These are phyloP conservation scores for Bryoerythrophyllum caledonicum DNA, from an alignment of 225 moss, liverwort and hornwort genomes.

Conservation along the genomic window DNA sequence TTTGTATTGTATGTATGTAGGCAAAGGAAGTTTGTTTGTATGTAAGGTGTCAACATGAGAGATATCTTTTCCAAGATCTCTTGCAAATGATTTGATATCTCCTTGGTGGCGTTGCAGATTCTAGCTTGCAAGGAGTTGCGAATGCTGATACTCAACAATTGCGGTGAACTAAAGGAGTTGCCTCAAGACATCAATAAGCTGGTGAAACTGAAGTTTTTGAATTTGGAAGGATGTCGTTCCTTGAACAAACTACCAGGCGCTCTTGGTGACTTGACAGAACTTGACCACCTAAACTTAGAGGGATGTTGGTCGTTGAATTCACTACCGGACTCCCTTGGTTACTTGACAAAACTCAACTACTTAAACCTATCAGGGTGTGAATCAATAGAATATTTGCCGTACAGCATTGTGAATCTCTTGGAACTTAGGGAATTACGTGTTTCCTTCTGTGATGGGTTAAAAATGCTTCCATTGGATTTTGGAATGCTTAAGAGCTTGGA, in stretches of 20 bases:
- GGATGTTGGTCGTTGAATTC: neutral
- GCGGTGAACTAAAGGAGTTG: neutral
- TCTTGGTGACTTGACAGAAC: neutral
- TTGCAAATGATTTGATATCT: neutral
- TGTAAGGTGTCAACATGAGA: neutral
- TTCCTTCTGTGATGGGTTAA: fast-evolving
- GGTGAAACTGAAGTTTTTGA: neutral
- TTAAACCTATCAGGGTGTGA: neutral
- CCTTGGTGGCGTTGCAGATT: neutral
- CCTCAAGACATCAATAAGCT: neutral
- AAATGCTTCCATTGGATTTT: neutral
- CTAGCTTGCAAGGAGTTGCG: neutral
- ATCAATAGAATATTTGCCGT: neutral
- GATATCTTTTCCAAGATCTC: neutral
- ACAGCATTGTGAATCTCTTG: neutral
- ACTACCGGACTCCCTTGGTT: neutral
- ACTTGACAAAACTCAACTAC: neutral
- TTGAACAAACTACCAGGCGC: neutral
- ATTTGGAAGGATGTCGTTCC: neutral
- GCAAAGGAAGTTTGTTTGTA: neutral
- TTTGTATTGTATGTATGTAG: neutral
- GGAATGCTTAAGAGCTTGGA: neutral
- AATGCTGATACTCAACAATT: neutral
- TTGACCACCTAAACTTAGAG: neutral
- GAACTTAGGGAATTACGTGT: neutral